phyloP scores from a whole-genome alignment of 306 rosid species.

The Fragaria iinumae region DNA sequence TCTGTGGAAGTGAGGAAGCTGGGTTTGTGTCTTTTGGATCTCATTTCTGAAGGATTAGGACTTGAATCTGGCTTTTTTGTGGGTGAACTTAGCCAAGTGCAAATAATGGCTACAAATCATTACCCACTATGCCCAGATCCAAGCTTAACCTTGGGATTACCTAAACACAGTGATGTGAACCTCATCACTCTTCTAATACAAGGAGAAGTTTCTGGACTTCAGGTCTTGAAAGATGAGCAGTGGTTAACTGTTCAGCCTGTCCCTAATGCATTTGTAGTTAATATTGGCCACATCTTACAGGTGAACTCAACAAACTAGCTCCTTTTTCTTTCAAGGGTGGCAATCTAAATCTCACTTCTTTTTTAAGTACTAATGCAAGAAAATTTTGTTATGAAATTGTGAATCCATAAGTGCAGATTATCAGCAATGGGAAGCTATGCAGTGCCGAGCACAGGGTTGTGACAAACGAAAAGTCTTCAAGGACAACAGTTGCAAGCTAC shows the following conservation, averaged over 20 bases:
- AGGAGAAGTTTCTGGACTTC: conserved; percentile 30
- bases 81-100: conserved; percentile 10
- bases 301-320: neutral
- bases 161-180: conserved; percentile 29
- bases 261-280: conserved; percentile 48
- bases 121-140: conserved; percentile 32
- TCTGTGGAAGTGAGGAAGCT: conserved; percentile 24
- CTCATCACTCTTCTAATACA: conserved; percentile 22
- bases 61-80: conserved; percentile 2
- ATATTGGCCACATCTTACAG: conserved; percentile 47
- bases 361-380: neutral
- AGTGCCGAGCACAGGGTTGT: conserved; percentile 29
- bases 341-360: neutral
- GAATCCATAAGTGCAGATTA: conserved; percentile 7
- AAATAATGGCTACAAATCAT: conserved; percentile 4
- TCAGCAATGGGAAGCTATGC: conserved; percentile 28
- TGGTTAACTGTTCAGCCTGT: conserved; percentile 52
- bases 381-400: neutral
- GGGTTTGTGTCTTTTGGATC: conserved; percentile 22
- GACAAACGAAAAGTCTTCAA: conserved; percentile 15
- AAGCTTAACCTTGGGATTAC: conserved; percentile 35
- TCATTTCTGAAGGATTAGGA: conserved; percentile 29
- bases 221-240: conserved; percentile 45
- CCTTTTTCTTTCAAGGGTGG: neutral
- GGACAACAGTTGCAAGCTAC: conserved; percentile 18